Percentiles rank a stretch among this genome's conserved stretches.
These are phyloP conservation scores for Pleurotus salmoneostramineus DNA, from an alignment of 768 basidiomycete genomes.

Conservation along the genomic window DNA sequence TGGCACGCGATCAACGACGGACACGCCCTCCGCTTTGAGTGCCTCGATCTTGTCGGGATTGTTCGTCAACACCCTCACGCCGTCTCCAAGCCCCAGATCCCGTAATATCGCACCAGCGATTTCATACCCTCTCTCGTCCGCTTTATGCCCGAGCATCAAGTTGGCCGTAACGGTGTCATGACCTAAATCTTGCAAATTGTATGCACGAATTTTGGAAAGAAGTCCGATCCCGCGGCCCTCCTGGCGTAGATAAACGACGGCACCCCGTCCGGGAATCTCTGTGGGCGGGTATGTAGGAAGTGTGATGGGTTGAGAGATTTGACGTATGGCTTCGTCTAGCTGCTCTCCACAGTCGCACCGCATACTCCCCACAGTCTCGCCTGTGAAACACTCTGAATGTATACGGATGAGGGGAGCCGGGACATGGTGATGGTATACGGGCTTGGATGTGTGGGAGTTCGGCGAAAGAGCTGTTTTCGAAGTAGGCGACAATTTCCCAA, in stretches of 20 bases:
- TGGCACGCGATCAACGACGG: slow-evolving; percentile 77
- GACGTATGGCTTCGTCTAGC: slow-evolving; percentile 93
- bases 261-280: slow-evolving; percentile 80
- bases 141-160: slow-evolving; percentile 88
- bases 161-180: slow-evolving; percentile 99
- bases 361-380: slow-evolving; percentile 97
- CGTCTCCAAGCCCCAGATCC: slow-evolving; percentile 66
- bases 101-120: slow-evolving; percentile 87
- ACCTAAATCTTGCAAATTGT: slow-evolving; percentile 96
- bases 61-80: slow-evolving; percentile 82
- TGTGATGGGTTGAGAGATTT: slow-evolving; percentile 70
- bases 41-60: slow-evolving; percentile 97
- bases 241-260: slow-evolving; percentile 92
- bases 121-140: slow-evolving; percentile 92
- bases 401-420: slow-evolving; percentile 88
- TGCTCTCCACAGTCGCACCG: slow-evolving; percentile 99
- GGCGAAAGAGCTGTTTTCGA: slow-evolving; percentile 43
- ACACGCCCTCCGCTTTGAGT: slow-evolving; percentile 78
- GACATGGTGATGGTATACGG: slow-evolving; percentile 25
- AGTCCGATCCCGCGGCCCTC: slow-evolving; percentile 97
- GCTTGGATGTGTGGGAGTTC: slow-evolving; percentile 16
- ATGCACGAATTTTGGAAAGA: slow-evolving; percentile 92
- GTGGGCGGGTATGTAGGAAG: slow-evolving; percentile 31
- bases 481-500: slow-evolving; percentile 70
- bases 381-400: slow-evolving; percentile 98